Evolutionary conservation across 352 stramenopile genomes (phyloP).

Genomic region (Globisporangium cederbergense): DNA sequence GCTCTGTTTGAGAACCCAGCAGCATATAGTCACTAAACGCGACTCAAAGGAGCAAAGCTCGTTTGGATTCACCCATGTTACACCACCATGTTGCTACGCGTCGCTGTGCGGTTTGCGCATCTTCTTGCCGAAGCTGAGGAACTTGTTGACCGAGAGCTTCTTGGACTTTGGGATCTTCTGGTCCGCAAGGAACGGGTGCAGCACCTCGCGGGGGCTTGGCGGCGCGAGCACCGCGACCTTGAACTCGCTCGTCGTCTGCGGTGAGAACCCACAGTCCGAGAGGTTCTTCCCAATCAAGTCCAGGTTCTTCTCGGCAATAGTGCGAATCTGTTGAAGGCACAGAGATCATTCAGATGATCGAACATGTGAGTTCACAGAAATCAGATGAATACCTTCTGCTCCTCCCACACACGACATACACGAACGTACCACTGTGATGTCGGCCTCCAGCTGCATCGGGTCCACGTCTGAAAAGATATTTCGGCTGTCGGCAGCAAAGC

Average conservation of each 20-base stretch:
- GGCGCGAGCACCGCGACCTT: slow-evolving; percentile 41
- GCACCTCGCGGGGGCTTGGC: slow-evolving; percentile 9
- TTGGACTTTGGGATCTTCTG: slow-evolving; percentile 57
- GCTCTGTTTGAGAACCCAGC: too few species aligned
- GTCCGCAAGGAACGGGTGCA: slow-evolving; percentile 23
- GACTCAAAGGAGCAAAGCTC: not conserved
- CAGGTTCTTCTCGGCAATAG: slow-evolving; percentile 70
- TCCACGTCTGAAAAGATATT: slow-evolving; percentile 69
- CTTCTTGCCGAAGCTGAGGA: slow-evolving; percentile 66
- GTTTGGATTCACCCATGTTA: not conserved
- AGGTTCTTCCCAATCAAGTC: slow-evolving; percentile 70
- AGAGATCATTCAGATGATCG: not conserved
- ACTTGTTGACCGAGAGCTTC: slow-evolving; percentile 76
- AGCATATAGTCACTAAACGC: not conserved
- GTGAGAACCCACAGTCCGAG: slow-evolving; percentile 32
- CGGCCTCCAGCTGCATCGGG: slow-evolving; percentile 47
- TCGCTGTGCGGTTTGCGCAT: slow-evolving; percentile 37
- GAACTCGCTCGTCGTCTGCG: slow-evolving; percentile 48
- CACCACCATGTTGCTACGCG: slow-evolving; percentile 3
- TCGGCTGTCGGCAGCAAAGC: slow-evolving; percentile 67
- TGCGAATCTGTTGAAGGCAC: slow-evolving; percentile 44
- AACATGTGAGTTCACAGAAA: not conserved
- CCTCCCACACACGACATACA: not conserved
- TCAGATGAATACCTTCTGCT: not conserved
- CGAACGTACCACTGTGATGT: slow-evolving; percentile 45